A percentile compares a stretch with the other conserved stretches of the same genome.
Evolutionary conservation across 805 yeast genomes (phyloP).

Genomic region (Myxozyma monticola): DNA sequence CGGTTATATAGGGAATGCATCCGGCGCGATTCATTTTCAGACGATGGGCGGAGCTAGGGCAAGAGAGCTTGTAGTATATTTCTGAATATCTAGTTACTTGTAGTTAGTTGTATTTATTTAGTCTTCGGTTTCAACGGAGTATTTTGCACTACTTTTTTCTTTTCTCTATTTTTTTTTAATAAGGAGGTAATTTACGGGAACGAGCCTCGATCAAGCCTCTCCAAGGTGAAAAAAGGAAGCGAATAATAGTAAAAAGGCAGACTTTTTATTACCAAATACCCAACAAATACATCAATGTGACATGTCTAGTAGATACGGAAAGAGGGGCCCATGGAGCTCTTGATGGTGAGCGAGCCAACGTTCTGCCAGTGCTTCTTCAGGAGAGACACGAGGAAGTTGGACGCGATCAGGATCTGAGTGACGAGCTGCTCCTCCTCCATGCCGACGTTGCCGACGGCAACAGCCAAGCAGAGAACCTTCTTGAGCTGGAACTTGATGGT

Average conservation of each 20-base stretch:
- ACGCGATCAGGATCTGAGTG: conserved; percentile 97
- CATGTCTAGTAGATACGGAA: conserved; percentile 93
- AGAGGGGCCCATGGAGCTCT: conserved; percentile 99
- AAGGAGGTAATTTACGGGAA: too few species aligned
- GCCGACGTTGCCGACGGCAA: conserved; percentile 99
- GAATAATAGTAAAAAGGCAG: too few species aligned
- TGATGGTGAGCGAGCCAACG: conserved; percentile 98
- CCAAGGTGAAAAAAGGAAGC: too few species aligned
- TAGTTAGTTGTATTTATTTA: neutral
- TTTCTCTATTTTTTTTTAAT: too few species aligned
- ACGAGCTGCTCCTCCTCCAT: conserved; percentile 96
- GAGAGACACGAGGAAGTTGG: conserved; percentile 98
- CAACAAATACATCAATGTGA: neutral
- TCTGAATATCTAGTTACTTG: neutral
- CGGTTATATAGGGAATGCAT: too few species aligned
- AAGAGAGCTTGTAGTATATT: neutral
- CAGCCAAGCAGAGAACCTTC: conserved; percentile 99
- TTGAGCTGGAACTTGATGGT: conserved; percentile 99
- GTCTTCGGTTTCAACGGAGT: too few species aligned
- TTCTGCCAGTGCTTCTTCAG: conserved; percentile 99
- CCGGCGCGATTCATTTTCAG: too few species aligned
- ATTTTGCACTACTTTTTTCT: too few species aligned
- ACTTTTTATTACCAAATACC: conserved; percentile 6
- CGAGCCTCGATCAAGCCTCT: too few species aligned
- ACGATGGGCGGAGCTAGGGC: neutral